Base-by-base conservation (phyloP, 805 yeast genomes). In the Torulaspora microellipsoides region DNA sequence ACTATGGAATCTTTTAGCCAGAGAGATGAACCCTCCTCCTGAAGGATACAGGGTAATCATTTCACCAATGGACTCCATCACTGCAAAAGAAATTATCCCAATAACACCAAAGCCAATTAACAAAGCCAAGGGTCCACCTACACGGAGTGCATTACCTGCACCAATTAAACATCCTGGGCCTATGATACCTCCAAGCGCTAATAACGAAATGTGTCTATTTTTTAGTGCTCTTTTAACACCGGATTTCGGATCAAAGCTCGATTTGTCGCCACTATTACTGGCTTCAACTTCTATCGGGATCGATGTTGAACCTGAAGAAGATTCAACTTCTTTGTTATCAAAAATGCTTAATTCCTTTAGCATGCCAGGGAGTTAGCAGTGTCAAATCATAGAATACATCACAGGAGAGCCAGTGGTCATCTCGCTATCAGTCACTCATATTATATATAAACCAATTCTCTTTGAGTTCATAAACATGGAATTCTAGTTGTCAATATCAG, bases 1-100 rank as follows among this genome's bases (percentile, higher is more conserved):
- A 20, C 50, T 46, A 25, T 47, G 44, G 38, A 46, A 40, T 34
- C 48, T 34, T 27, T 41, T 70, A 43, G 78, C 72, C 59, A 73
- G 78, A 42, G 77, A 70, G 40, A 78, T 72, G 55, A 77, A 76
- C 12, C 79, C 69, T 51, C 83, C 81, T 17, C 75, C 73, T 4
- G 53, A 72, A 2, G 83, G 83, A 52, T 65, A 64, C n/a, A 42
- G 38, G 34, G 46, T 40, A 23, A 39, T 38, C 45, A 49, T 42
- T 28, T 49, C 50, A 13, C 53, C 53, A 31, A 49, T 46, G n/a
- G 50, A 46, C 27, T 46, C 50, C 53, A 49, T 46, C 20, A 46
- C 41, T 10, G 47, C 37, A 29, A 49, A 46, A 11, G 48, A 44
- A 27, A 49, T 39, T 3, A 43, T 15, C 5, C 50, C 53, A 12